A percentile compares a stretch with the other conserved stretches of the same genome.
phyloP scores from a whole-genome alignment of 495 filamentous ascomycete species.

The Aspergillus ostianus region DNA sequence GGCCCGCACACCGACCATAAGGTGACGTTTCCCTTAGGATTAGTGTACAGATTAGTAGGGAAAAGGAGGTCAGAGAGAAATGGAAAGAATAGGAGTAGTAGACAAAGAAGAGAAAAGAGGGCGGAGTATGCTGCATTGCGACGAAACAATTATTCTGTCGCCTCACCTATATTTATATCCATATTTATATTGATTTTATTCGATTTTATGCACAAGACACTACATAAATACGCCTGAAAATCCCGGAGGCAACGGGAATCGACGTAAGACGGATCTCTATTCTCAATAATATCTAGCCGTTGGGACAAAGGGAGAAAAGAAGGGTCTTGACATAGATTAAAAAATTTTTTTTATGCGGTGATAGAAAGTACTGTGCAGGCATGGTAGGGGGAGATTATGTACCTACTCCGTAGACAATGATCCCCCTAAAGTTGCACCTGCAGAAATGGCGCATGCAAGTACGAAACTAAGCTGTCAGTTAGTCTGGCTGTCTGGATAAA shows the following conservation, averaged over 20 bases:
- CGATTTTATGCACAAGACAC: background rate
- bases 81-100: background rate
- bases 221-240: background rate
- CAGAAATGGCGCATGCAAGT: constrained; percentile 27
- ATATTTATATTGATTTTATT: too few species aligned
- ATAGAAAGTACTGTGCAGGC: constrained; percentile 4
- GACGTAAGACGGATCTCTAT: background rate
- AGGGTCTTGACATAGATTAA: constrained; percentile 2
- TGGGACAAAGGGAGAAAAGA: background rate
- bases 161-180: background rate
- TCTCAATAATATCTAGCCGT: background rate
- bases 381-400: constrained; percentile 2
- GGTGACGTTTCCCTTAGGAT: background rate
- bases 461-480: constrained; percentile 11
- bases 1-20: constrained; percentile 9
- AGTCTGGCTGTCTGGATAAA: constrained; percentile 2
- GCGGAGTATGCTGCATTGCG: background rate
- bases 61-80: background rate
- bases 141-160: background rate
- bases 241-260: constrained; percentile 5
- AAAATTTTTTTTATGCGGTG: constrained; percentile 2
- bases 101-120: background rate
- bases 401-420: constrained; percentile 3
- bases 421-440: constrained; percentile 23
- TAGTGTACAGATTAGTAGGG: background rate